These are phyloP conservation scores for Fusarium haematococcum DNA, from an alignment of 2,329 filamentous ascomycete genomes.

Conservation along the genomic window DNA sequence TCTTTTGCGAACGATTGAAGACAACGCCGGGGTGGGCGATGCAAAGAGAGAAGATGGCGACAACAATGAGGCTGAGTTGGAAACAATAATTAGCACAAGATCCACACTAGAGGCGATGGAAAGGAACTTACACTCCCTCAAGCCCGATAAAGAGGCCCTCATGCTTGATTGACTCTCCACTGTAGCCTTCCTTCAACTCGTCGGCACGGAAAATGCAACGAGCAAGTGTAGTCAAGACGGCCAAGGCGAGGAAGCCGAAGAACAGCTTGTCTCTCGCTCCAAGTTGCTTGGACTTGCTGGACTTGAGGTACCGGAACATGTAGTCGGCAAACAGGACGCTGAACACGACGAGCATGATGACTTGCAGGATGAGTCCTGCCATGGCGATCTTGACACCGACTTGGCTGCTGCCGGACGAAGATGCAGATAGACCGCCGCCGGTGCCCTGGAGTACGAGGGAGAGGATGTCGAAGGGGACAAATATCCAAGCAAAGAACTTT, in stretches of 20 bases:
- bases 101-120: too few species aligned
- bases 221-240: conserved; percentile 65
- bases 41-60: conserved; percentile 22
- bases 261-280: conserved; percentile 11
- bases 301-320: conserved; percentile 45
- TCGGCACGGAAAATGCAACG: conserved; percentile 68
- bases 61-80: conserved; percentile 18
- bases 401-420: conserved; percentile 50
- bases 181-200: conserved; percentile 67
- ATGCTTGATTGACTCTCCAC: conserved; percentile 59
- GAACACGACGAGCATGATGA: conserved; percentile 60
- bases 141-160: conserved; percentile 57
- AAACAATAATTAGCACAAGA: neutral
- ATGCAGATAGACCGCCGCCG: conserved; percentile 59
- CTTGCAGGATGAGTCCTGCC: conserved; percentile 62
- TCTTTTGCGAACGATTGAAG: neutral
- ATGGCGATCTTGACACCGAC: conserved; percentile 61
- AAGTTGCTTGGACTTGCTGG: neutral
- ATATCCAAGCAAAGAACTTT: conserved; percentile 50
- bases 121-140: conserved; percentile 50
- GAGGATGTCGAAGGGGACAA: conserved; percentile 61
- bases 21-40: conserved; percentile 18
- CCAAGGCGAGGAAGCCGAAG: conserved; percentile 58
- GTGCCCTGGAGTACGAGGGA: conserved; percentile 63
- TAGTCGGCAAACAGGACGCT: conserved; percentile 55